These are phyloP conservation scores for Aspergillus pseudoglaucus DNA, from an alignment of 2,329 filamentous ascomycete species.

Conservation along the genomic window DNA sequence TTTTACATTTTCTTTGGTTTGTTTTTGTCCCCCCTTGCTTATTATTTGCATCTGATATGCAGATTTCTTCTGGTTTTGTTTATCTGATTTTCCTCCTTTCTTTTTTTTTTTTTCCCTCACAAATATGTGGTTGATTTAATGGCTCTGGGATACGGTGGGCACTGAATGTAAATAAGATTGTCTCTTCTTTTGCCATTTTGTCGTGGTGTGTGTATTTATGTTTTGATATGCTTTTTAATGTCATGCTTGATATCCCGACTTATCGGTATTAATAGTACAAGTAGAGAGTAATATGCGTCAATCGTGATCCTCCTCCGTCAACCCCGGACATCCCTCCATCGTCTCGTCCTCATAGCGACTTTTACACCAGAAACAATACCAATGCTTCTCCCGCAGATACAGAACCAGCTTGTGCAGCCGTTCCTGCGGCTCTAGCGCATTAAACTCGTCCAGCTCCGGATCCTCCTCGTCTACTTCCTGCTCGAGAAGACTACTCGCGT, in stretches of 20 bases:
- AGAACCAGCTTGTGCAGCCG: slow-evolving; percentile 60
- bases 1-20: not conserved
- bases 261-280: too few species aligned
- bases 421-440: slow-evolving; percentile 60
- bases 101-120: not conserved
- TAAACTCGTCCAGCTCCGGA: slow-evolving; percentile 71
- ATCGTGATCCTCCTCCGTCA: slow-evolving; percentile 76
- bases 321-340: slow-evolving; percentile 85
- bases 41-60: not conserved
- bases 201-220: too few species aligned
- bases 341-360: slow-evolving; percentile 61
- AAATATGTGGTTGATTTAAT: not conserved
- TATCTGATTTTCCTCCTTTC: not conserved
- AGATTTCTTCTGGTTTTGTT: not conserved
- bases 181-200: too few species aligned
- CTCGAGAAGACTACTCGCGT: slow-evolving; percentile 25
- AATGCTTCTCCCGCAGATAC: slow-evolving; percentile 63
- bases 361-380: slow-evolving; percentile 98
- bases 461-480: slow-evolving; percentile 66
- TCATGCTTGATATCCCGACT: too few species aligned
- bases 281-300: slow-evolving; percentile 27
- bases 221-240: too few species aligned
- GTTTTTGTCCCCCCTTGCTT: not conserved
- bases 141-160: too few species aligned
- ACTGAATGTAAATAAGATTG: too few species aligned